phyloP scores from a whole-genome alignment of 176 grass and related monocot genomes.

The Avena insularis region DNA sequence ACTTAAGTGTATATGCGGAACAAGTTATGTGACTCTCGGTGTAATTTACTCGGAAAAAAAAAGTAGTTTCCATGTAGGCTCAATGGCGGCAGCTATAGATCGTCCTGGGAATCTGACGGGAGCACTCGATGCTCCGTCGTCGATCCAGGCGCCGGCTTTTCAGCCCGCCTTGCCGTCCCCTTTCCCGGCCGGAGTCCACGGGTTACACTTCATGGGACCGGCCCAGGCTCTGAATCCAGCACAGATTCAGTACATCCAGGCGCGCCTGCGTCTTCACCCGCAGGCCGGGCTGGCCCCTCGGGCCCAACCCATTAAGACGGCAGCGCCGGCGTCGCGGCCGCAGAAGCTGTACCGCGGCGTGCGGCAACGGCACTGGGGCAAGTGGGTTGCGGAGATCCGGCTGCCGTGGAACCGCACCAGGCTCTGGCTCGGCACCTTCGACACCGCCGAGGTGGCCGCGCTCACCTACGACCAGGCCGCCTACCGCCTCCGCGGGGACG shows the following conservation, averaged over 20 bases:
- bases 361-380: conserved; percentile 85
- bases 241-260: conserved; percentile 44
- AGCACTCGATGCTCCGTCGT: conserved; percentile 17
- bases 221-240: not conserved
- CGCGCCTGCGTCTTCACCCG: conserved; percentile 37
- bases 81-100: conserved; percentile 32
- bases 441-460: conserved; percentile 82
- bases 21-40: no score
- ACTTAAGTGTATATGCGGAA: no score
- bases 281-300: conserved; percentile 38
- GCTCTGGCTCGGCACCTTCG: conserved; percentile 84
- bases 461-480: conserved; percentile 80
- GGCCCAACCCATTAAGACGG: conserved; percentile 45
- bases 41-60: not conserved
- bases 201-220: not conserved
- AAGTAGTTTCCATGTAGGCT: conserved; percentile 3
- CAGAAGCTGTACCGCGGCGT: conserved; percentile 93
- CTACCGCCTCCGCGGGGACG: conserved; percentile 57
- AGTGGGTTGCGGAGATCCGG: conserved; percentile 94
- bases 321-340: not conserved
- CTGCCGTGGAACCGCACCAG: conserved; percentile 72
- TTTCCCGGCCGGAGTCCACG: not conserved
- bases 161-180: not conserved
- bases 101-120: not conserved
- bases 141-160: not conserved